These are phyloP conservation scores for Blastocystis sp. DNA, from an alignment of 352 stramenopile genomes.

Conservation along the genomic window DNA sequence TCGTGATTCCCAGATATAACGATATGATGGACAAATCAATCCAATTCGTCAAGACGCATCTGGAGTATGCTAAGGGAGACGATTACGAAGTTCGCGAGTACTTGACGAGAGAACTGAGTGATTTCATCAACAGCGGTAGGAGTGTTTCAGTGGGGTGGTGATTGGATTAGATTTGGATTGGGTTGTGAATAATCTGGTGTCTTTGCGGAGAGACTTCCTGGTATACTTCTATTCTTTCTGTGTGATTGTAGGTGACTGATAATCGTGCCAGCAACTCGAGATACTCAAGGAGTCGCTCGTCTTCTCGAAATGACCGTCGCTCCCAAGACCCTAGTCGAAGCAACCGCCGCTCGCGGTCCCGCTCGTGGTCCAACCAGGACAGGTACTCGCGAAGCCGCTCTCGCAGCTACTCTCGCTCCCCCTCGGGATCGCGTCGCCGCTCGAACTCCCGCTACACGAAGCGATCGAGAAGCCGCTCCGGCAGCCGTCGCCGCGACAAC, in stretches of 20 bases:
- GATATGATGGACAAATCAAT: slow-evolving; percentile 7
- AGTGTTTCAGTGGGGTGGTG: neutral
- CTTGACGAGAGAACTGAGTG: slow-evolving; percentile 4
- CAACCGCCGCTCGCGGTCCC: neutral
- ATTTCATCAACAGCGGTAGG: slow-evolving; percentile 19
- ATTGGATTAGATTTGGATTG: slow-evolving; percentile 8
- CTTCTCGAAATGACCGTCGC: neutral
- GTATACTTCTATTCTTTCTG: neutral
- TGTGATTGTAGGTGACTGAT: neutral
- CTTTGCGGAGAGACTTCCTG: neutral
- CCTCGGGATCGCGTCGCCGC: neutral
- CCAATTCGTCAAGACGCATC: neutral
- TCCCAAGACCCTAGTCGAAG: neutral
- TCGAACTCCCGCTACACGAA: neutral
- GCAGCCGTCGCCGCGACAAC: neutral
- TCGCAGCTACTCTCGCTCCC: neutral
- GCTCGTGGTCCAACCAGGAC: neutral
- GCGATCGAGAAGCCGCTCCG: neutral
- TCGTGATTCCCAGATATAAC: slow-evolving; percentile 1
- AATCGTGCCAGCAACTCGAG: neutral
- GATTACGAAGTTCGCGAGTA: neutral
- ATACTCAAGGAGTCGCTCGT: neutral
- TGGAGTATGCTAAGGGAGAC: neutral
- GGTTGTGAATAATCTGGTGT: slow-evolving; percentile 18
- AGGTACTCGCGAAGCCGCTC: neutral